These are phyloP conservation scores for Priceomyces carsonii DNA, from an alignment of 805 yeast genomes.

Conservation along the genomic window DNA sequence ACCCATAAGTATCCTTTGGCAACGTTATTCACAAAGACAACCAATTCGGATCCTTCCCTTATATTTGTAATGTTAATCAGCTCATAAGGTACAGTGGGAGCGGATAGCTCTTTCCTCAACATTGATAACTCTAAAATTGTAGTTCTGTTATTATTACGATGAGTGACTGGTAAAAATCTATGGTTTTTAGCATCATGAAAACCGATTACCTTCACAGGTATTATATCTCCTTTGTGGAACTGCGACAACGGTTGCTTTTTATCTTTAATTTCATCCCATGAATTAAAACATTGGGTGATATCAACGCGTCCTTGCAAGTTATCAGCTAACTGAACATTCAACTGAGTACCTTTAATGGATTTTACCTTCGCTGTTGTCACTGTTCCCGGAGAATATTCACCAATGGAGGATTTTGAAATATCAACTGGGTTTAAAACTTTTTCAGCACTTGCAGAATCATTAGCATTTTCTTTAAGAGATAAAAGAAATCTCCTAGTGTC, in stretches of 20 bases:
- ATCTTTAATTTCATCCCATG: constrained; percentile 55
- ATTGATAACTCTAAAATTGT: constrained; percentile 66
- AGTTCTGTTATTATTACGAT: constrained; percentile 51
- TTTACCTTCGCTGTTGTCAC: constrained; percentile 60
- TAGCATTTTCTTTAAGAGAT: constrained; percentile 46
- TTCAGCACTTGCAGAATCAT: constrained; percentile 23
- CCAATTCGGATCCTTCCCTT: constrained; percentile 49
- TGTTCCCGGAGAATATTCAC: constrained; percentile 61
- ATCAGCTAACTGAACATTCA: constrained; percentile 75
- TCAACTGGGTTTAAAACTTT: constrained; percentile 63
- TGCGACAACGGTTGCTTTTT: constrained; percentile 55
- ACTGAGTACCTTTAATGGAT: constrained; percentile 67
- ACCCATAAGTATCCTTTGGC: constrained; percentile 66
- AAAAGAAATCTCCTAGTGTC: constrained; percentile 71
- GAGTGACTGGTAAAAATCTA: constrained; percentile 65
- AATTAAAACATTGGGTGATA: constrained; percentile 64
- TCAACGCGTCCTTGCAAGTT: constrained; percentile 80
- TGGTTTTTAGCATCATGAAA: constrained; percentile 71
- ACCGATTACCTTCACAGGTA: constrained; percentile 73
- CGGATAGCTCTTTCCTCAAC: constrained; percentile 41
- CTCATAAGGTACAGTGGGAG: constrained; percentile 22
- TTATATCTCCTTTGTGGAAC: constrained; percentile 57
- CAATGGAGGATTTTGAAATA: constrained; percentile 41
- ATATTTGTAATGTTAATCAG: constrained; percentile 43
- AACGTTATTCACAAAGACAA: constrained; percentile 67